Conservation (phyloP, 1,284 basidiomycete species). For the Pterulicium gracile region DNA sequence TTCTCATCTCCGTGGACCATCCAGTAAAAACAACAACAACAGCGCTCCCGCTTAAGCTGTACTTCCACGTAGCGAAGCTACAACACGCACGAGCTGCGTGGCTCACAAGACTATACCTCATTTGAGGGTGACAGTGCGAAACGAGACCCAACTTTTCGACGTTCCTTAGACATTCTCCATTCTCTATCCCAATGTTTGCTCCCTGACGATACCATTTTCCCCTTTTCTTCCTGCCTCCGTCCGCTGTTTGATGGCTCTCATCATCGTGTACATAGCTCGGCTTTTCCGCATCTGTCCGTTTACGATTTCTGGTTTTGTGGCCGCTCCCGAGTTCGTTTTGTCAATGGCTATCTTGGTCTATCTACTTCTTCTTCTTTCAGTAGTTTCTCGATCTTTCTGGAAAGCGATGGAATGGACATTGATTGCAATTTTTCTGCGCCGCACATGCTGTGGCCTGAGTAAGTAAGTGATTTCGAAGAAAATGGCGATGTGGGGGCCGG, state of each 20-base stretch:
- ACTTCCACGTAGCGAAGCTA: no score
- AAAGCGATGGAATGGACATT: neutral
- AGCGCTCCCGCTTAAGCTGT: no score
- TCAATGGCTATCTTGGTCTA: no score
- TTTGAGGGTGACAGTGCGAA: no score
- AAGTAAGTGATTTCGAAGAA: neutral
- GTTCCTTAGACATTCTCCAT: no score
- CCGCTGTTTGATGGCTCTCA: no score
- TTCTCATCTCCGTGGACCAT: neutral
- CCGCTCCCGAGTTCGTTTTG: no score
- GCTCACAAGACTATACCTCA: no score
- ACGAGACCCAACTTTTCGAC: no score
- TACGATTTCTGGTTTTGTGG: neutral
- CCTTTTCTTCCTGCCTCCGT: neutral
- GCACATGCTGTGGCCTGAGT: neutral
- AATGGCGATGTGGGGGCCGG: neutral
- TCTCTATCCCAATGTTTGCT: no score
- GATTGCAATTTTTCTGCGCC: neutral
- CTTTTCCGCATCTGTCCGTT: neutral
- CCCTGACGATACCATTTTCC: constrained; percentile 3
- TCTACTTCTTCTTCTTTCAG: neutral
- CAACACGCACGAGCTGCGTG: no score
- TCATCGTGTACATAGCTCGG: neutral
- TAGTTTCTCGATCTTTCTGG: neutral
- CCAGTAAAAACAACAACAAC: neutral